Evolutionary conservation across 148 eudicot species (phyloP).

Genomic region (Amaranthus cruentus): DNA sequence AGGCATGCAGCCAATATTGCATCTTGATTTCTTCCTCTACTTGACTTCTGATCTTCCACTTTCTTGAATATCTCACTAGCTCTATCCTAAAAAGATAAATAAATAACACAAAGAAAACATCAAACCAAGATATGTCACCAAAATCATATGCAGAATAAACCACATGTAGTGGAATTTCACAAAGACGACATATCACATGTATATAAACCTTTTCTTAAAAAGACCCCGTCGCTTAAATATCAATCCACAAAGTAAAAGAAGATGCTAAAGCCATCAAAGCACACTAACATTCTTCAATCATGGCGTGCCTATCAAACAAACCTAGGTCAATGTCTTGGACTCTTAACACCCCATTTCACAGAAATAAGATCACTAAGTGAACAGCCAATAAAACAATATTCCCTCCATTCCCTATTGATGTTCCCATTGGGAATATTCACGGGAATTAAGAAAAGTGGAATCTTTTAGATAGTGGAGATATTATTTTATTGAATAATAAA

Average conservation of each 20-base stretch:
- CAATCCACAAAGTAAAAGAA: not conserved
- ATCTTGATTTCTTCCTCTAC: slow-evolving; percentile 97
- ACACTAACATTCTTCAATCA: not conserved
- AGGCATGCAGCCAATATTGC: slow-evolving; percentile 95
- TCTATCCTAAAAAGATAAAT: slow-evolving; percentile 55
- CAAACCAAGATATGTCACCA: not conserved
- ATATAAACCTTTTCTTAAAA: not conserved
- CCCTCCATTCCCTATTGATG: too few relatives aligned
- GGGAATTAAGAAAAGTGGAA: too few relatives aligned
- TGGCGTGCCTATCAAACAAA: not conserved
- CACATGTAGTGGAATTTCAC: not conserved
- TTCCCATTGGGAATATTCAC: too few relatives aligned
- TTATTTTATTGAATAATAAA: too few relatives aligned
- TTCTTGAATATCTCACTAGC: slow-evolving; percentile 97
- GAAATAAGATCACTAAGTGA: too few relatives aligned
- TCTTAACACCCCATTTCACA: too few relatives aligned
- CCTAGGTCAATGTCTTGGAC: too few relatives aligned
- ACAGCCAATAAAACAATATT: too few relatives aligned
- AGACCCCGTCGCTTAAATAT: not conserved
- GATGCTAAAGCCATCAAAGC: too few relatives aligned
- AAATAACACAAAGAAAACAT: slow-evolving; percentile 6
- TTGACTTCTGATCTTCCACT: slow-evolving; percentile 95
- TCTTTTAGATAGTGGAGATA: too few relatives aligned
- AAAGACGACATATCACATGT: too few relatives aligned
- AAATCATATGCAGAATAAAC: not conserved